Evolutionary conservation across 345 rosid species (phyloP).

Genomic region (Salix dunnii): DNA sequence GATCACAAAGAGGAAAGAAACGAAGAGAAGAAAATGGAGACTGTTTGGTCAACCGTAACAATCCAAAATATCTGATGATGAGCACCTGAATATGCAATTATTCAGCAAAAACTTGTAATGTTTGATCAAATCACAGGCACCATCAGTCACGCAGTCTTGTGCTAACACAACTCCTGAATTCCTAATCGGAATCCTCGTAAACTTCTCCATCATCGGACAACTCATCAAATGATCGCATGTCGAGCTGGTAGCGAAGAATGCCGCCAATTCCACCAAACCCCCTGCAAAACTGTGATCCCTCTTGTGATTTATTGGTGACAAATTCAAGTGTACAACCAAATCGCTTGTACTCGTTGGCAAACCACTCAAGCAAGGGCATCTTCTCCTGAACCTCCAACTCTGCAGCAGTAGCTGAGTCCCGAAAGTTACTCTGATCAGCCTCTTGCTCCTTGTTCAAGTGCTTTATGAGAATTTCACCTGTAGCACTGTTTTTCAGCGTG

Average conservation of each 20-base stretch:
- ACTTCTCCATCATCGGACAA: slow-evolving; percentile 15
- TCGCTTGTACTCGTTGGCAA: slow-evolving; percentile 27
- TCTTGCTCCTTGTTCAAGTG: slow-evolving; percentile 37
- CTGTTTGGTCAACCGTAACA: background rate
- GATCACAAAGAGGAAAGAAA: background rate
- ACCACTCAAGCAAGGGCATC: slow-evolving; percentile 32
- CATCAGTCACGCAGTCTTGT: background rate
- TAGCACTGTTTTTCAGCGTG: slow-evolving; percentile 26
- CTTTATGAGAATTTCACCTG: slow-evolving; percentile 25
- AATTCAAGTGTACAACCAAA: slow-evolving; percentile 32
- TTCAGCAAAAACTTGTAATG: background rate
- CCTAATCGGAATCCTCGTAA: slow-evolving; percentile 19
- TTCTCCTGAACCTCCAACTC: slow-evolving; percentile 34
- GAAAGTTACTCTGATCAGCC: slow-evolving; percentile 29
- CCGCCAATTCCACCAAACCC: slow-evolving; percentile 41
- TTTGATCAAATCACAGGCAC: background rate
- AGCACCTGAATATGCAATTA: background rate
- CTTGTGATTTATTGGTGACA: slow-evolving; percentile 36
- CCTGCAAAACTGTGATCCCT: slow-evolving; percentile 35
- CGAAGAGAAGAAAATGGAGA: background rate
- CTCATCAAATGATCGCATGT: slow-evolving; percentile 27
- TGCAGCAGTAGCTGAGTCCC: slow-evolving; percentile 16
- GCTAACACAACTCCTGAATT: background rate
- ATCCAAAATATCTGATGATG: background rate
- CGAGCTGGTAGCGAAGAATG: slow-evolving; percentile 33